Base-by-base conservation (phyloP, 2,329 filamentous ascomycete genomes). In the Epichloe coenophiala region DNA sequence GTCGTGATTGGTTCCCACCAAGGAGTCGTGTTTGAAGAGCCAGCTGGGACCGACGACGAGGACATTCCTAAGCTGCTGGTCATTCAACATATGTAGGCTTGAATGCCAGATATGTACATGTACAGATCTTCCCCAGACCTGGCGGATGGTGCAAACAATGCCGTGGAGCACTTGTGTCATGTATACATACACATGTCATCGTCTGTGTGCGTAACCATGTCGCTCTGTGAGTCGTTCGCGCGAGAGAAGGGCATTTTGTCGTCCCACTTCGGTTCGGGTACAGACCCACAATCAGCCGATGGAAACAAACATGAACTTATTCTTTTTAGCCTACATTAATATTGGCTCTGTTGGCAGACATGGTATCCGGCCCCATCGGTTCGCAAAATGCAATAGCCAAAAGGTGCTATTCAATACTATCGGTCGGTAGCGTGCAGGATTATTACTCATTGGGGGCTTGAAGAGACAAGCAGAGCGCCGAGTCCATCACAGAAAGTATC, bases 241-340 rank as follows among this genome's bases (percentile, higher is more conserved):
- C 27, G 21, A 46, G 8, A 19, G 17, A 23, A 21, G 40, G 7
- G 37, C 45, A 27, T 17, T 47, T 39, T 12, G 36, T 7, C 19
- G 45, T 39, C 13, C 45, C 45, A 27, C 45, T 37, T 31, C 7
- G 21, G 11, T 1, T n/a, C 9, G 13, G n/a, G 3, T 15, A 9
- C 27, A 4, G 44, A 19, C 45, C 35, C 45, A 38, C 45, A 23
- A 47, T 47, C 45, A 47, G 12, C 45, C 45, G 45, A 47, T 27
- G 21, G 19, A 13, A 33, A 44, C 13, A 21, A 17, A 44, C 11
- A 41, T 41, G 42, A 33, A 33, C 19, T 12, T 33, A 2, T 17
- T 11, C 21, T 19, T 39, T 9, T 42, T 44, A 44, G 42, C 11
- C 42, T 44, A 44, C 27, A 17, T 17, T 2, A 17, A 17, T 17